Base-by-base conservation (phyloP, 2,329 filamentous ascomycete species). In the Xylaria sp. region DNA sequence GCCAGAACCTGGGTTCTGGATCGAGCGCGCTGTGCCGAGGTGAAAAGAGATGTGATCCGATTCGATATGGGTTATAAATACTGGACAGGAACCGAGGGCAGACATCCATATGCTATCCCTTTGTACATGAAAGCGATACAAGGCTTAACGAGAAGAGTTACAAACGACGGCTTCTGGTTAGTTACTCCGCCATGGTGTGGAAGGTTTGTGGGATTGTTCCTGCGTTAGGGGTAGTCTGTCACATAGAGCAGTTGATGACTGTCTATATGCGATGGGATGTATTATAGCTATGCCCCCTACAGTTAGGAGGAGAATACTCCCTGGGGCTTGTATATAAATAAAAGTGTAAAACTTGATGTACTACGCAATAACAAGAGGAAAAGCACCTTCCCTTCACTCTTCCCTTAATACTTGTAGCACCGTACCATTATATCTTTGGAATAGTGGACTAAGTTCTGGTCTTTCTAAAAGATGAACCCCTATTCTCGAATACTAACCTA, bases 1-100 rank as follows among this genome's bases (percentile, higher is more conserved):
- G 80, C 93, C 94, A 2, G 92, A 95, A 69, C 84, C 85, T 0
- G 94, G 94, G 1, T 98, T 94, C 76, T 95, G 90, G 75, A 78
- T 97, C 68, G 93, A 97, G 85, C 90, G 80, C 78, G 73, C 77
- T 27, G 78, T 77, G 50, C 74, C 74, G 42, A 69, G 77, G 79
- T 80, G 77, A 42, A 11, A 19, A 1, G 42, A 4, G 39, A 42
- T 17, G 2, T 17, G 14, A 42, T 17, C 14, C 11, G 34, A 36
- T 36, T 8, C 11, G 34, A 36, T 36, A 7, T 36, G 34, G 24
- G 24, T 27, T 27, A 27, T 27, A 27, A 27, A 27, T 27, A 4
- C 24, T 27, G 24, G 24, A 27, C 2, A 27, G 2, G 4, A 2
- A 36, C 6, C 3, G 8, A 36, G 8, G 34, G 34, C 11, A 9